phyloP scores from a whole-genome alignment of 495 filamentous ascomycete species.

The Penicillium lagena region DNA sequence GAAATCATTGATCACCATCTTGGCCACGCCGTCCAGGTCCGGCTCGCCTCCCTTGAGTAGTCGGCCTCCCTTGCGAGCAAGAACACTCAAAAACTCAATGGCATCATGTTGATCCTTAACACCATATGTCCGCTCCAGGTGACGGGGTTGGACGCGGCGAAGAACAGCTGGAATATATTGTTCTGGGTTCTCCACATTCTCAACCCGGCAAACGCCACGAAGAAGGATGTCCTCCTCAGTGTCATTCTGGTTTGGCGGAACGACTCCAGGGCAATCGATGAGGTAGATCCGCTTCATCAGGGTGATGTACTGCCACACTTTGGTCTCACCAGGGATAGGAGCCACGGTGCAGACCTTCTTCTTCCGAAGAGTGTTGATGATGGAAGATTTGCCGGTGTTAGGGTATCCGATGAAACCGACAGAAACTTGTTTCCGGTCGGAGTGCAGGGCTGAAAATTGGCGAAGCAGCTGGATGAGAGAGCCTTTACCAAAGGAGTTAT shows the following conservation, averaged over 20 bases:
- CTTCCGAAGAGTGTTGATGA: constrained; percentile 86
- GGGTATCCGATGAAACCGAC: constrained; percentile 86
- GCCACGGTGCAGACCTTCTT: constrained; percentile 93
- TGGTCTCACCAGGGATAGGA: constrained; percentile 90
- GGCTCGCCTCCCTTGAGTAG: constrained; percentile 86
- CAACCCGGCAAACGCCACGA: constrained; percentile 84
- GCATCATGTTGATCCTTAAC: constrained; percentile 60
- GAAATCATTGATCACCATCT: constrained; percentile 95
- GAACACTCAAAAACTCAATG: constrained; percentile 76
- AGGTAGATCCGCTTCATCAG: constrained; percentile 96
- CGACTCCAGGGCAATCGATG: constrained; percentile 95
- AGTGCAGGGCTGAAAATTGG: constrained; percentile 91
- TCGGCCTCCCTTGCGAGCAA: constrained; percentile 82
- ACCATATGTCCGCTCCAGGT: constrained; percentile 90
- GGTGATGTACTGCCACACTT: constrained; percentile 97
- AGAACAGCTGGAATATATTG: constrained; percentile 89
- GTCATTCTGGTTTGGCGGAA: constrained; percentile 77
- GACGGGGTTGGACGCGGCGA: constrained; percentile 69
- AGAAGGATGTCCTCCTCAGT: constrained; percentile 85
- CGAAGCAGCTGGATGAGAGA: constrained; percentile 72
- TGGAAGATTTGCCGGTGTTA: constrained; percentile 84
- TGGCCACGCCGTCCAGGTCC: constrained; percentile 87
- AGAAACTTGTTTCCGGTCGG: constrained; percentile 85
- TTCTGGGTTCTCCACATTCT: constrained; percentile 91
- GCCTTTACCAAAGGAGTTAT: constrained; percentile 84